These are phyloP conservation scores for Leccinum subrobustum DNA, from an alignment of 1,284 basidiomycete genomes.

Conservation along the genomic window DNA sequence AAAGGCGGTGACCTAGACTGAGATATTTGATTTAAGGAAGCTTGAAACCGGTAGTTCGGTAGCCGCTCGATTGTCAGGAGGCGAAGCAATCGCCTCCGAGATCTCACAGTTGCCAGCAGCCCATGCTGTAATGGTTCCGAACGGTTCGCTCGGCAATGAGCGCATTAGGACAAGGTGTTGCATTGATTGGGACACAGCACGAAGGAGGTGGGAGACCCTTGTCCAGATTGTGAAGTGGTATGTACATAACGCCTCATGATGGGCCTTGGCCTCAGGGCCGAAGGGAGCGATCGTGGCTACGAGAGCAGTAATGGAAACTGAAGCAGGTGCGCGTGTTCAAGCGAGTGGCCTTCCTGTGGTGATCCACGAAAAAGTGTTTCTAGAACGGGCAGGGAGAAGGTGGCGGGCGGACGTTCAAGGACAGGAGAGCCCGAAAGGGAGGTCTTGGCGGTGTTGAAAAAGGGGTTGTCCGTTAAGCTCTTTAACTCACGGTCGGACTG, in stretches of 20 bases:
- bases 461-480: slow-evolving; percentile 35
- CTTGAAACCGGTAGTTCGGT: slow-evolving; percentile 29
- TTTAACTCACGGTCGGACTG: slow-evolving; percentile 34
- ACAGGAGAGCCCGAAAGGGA: slow-evolving; percentile 9
- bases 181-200: slow-evolving; percentile 18
- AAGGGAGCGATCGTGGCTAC: slow-evolving; percentile 2
- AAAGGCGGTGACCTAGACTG: slow-evolving; percentile 28
- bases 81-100: slow-evolving; percentile 35
- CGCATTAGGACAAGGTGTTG: slow-evolving; percentile 23
- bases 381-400: slow-evolving; percentile 12
- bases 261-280: slow-evolving; percentile 11
- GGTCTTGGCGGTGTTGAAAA: slow-evolving; percentile 23
- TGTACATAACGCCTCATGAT: slow-evolving; percentile 15
- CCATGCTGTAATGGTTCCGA: slow-evolving; percentile 33
- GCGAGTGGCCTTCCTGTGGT: slow-evolving; percentile 19
- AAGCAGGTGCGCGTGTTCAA: not conserved
- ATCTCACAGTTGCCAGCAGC: slow-evolving; percentile 31
- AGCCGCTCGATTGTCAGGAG: slow-evolving; percentile 38
- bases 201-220: slow-evolving; percentile 5
- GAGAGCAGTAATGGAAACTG: slow-evolving; percentile 8
- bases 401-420: not conserved
- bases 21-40: slow-evolving; percentile 28
- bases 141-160: slow-evolving; percentile 28
- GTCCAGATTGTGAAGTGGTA: slow-evolving; percentile 8
- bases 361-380: slow-evolving; percentile 25